These are phyloP conservation scores for Aspergillus viridinutans DNA, from an alignment of 2,329 filamentous ascomycete genomes.

Conservation along the genomic window DNA sequence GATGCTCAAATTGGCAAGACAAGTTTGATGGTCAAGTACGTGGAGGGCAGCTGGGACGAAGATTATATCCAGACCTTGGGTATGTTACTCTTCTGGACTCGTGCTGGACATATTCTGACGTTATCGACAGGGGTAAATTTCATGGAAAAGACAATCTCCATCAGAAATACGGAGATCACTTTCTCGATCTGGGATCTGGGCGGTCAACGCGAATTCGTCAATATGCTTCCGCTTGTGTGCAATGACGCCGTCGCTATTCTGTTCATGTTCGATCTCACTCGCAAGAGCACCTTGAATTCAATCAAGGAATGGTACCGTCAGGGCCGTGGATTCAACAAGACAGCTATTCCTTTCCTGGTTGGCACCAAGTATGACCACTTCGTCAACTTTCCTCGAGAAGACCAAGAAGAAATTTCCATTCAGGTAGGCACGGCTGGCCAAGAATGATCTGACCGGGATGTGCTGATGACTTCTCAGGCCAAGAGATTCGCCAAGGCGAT, in stretches of 20 bases:
- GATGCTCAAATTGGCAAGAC: slow-evolving; percentile 99
- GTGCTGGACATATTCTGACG: slow-evolving; percentile 14
- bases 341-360: slow-evolving; percentile 94
- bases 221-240: slow-evolving; percentile 98
- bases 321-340: slow-evolving; percentile 98
- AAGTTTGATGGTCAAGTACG: slow-evolving; percentile 98
- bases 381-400: slow-evolving; percentile 94
- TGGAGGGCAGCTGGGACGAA: slow-evolving; percentile 98
- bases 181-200: slow-evolving; percentile 99
- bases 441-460: background rate
- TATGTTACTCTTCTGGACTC: slow-evolving; percentile 24
- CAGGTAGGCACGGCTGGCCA: slow-evolving; percentile 56
- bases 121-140: slow-evolving; percentile 76
- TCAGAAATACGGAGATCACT: slow-evolving; percentile 98
- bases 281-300: slow-evolving; percentile 96
- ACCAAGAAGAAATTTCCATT: slow-evolving; percentile 97
- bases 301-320: slow-evolving; percentile 99
- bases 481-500: slow-evolving; percentile 96
- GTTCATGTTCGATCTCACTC: slow-evolving; percentile 98
- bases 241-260: slow-evolving; percentile 98
- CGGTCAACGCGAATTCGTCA: slow-evolving; percentile 97
- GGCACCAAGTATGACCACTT: slow-evolving; percentile 99
- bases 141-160: slow-evolving; percentile 99
- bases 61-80: slow-evolving; percentile 98
- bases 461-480: slow-evolving; percentile 54